Evolutionary conservation across 2,329 filamentous ascomycete species (phyloP).

Genomic region (Paraconiothyrium brasiliense): DNA sequence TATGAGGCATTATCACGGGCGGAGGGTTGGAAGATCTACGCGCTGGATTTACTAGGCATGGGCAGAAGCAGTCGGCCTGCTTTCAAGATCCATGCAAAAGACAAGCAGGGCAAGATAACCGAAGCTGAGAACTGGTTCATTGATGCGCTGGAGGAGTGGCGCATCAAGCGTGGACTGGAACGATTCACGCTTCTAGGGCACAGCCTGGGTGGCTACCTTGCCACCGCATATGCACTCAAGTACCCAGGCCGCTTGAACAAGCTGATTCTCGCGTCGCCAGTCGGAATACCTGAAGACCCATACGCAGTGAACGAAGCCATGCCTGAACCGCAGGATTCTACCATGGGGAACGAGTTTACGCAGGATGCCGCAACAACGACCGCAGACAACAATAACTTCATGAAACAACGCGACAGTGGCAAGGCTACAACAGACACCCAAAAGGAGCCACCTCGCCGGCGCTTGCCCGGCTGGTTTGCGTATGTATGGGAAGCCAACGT

Average conservation of each 20-base stretch:
- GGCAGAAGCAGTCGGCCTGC: conserved; percentile 84
- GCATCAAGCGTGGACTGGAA: conserved; percentile 85
- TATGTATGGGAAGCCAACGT: conserved; percentile 95
- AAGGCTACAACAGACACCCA: conserved; percentile 41
- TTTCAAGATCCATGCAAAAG: conserved; percentile 86
- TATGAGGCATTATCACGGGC: conserved; percentile 85
- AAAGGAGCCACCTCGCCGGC: conserved; percentile 63
- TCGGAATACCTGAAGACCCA: conserved; percentile 93
- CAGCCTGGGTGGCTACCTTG: conserved; percentile 93
- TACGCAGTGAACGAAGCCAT: conserved; percentile 84
- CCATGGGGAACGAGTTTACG: conserved; percentile 78
- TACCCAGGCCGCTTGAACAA: conserved; percentile 96
- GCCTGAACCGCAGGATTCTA: conserved; percentile 77
- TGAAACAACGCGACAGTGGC: conserved; percentile 58
- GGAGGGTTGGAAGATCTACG: conserved; percentile 87
- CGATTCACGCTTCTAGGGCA: conserved; percentile 94
- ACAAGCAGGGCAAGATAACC: conserved; percentile 78
- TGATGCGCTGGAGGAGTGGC: conserved; percentile 96
- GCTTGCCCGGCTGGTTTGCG: conserved; percentile 83
- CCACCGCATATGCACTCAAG: conserved; percentile 93
- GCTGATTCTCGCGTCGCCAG: conserved; percentile 91
- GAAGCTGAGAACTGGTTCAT: conserved; percentile 97
- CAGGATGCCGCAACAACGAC: conserved; percentile 74
- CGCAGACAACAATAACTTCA: conserved; percentile 64
- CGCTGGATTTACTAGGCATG: conserved; percentile 95